Percentiles rank a stretch among this genome's conserved stretches.
These are phyloP conservation scores for Taiozyma sp. DNA, from an alignment of 1,139 yeast species.

Conservation along the genomic window DNA sequence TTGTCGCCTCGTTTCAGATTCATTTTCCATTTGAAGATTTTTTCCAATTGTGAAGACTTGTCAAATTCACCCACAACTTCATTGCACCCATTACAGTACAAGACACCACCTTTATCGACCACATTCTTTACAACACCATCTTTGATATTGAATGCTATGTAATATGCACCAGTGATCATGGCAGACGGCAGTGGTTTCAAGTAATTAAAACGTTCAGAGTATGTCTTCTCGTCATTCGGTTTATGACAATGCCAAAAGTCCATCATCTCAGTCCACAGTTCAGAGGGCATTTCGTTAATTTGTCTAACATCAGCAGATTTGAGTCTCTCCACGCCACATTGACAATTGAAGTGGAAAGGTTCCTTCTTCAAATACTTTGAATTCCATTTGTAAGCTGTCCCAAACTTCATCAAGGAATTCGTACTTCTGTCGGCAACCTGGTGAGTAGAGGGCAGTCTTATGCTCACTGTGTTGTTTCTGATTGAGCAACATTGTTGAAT, in stretches of 20 bases:
- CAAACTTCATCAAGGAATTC: conserved; percentile 17
- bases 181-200: conserved; percentile 42
- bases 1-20: conserved; percentile 23
- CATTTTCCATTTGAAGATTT: conserved; percentile 60
- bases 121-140: conserved; percentile 16
- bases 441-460: conserved; percentile 11
- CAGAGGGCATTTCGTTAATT: conserved; percentile 78
- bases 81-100: conserved; percentile 31
- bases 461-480: conserved; percentile 2
- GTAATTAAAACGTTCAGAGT: conserved; percentile 20
- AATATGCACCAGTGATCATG: conserved; percentile 54
- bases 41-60: conserved; percentile 26
- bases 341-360: conserved; percentile 28
- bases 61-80: conserved; percentile 32
- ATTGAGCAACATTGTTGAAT: conserved; percentile 5
- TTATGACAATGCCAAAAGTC: conserved; percentile 98
- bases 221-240: conserved; percentile 38
- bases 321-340: conserved; percentile 29
- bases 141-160: conserved; percentile 38
- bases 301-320: conserved; percentile 27
- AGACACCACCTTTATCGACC: conserved; percentile 2
- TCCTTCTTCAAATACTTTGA: conserved; percentile 12
- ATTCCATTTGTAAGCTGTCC: conserved; percentile 22
- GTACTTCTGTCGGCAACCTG: conserved; percentile 9
- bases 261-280: conserved; percentile 92